These are phyloP conservation scores for Albatrellus sp. DNA, from an alignment of 1,284 basidiomycete genomes.

Conservation along the genomic window DNA sequence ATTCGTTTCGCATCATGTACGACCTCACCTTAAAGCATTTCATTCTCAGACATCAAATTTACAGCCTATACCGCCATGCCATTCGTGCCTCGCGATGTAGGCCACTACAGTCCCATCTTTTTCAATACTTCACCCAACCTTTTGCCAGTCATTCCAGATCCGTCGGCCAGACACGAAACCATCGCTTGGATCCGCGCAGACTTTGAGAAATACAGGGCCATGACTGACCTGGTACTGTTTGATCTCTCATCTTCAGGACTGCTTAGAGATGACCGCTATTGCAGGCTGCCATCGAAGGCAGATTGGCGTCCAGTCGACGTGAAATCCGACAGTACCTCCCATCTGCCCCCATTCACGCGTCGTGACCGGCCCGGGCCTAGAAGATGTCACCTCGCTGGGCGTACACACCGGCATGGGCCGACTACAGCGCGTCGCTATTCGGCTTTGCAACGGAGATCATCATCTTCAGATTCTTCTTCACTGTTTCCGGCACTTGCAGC, in stretches of 20 bases:
- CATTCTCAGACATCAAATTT: conserved; percentile 47
- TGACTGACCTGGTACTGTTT: conserved; percentile 40
- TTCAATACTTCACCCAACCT: conserved; percentile 6
- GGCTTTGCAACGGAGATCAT: too few species aligned
- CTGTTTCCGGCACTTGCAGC: too few species aligned
- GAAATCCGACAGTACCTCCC: not conserved
- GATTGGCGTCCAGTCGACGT: not conserved
- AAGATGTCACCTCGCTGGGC: too few species aligned
- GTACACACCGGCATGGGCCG: too few species aligned
- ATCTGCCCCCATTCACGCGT: not conserved
- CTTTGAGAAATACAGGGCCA: conserved; percentile 48
- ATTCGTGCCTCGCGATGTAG: conserved; percentile 58
- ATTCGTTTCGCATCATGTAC: not conserved
- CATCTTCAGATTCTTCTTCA: too few species aligned
- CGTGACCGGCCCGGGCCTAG: too few species aligned
- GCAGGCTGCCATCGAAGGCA: conserved; percentile 17
- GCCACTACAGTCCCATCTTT: conserved; percentile 8
- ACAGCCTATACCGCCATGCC: conserved; percentile 50
- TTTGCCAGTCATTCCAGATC: conserved; percentile 48
- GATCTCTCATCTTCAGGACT: not conserved
- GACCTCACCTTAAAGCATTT: conserved; percentile 54
- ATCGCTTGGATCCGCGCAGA: conserved; percentile 60
- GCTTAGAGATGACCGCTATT: not conserved
- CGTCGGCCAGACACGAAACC: conserved; percentile 46
- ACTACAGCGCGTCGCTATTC: too few species aligned